phyloP scores from a whole-genome alignment of 345 rosid species.

The Eutrema japonicum region DNA sequence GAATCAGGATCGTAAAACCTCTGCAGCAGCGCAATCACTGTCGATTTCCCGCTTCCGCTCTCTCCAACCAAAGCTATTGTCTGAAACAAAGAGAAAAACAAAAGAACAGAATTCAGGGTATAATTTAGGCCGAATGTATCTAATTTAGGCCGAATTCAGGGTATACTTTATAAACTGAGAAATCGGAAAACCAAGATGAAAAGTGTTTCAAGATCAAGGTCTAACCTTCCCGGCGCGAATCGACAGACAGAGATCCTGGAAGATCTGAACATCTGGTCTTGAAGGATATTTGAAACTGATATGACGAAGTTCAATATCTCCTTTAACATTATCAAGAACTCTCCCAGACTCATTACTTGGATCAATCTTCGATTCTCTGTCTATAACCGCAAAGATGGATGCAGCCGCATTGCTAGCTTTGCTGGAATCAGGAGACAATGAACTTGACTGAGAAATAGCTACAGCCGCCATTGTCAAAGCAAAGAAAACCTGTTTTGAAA shows the following conservation, averaged over 20 bases:
- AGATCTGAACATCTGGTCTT: conserved; percentile 74
- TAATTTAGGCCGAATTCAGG: neutral
- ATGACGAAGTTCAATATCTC: conserved; percentile 71
- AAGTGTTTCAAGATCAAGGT: neutral
- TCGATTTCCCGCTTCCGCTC: conserved; percentile 88
- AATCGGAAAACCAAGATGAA: neutral
- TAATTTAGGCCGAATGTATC: neutral
- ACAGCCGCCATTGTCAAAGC: conserved; percentile 67
- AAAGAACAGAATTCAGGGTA: neutral
- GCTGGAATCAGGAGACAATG: conserved; percentile 62
- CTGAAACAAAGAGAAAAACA: conserved; percentile 44
- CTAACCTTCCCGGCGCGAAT: conserved; percentile 76
- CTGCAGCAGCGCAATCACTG: conserved; percentile 69
- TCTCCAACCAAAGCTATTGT: conserved; percentile 87
- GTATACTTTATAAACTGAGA: neutral
- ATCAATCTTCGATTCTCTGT: conserved; percentile 67
- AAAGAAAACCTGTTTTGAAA: conserved; percentile 62
- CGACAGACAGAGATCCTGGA: conserved; percentile 63
- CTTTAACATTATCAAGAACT: conserved; percentile 55
- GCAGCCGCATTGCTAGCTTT: conserved; percentile 70
- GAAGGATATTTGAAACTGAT: conserved; percentile 73
- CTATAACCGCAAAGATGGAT: conserved; percentile 69
- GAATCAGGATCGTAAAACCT: conserved; percentile 83
- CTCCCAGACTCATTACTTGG: conserved; percentile 72
- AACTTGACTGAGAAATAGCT: conserved; percentile 74